These are phyloP conservation scores for Aspergillus ustus DNA, from an alignment of 2,329 filamentous ascomycete genomes.

Conservation along the genomic window DNA sequence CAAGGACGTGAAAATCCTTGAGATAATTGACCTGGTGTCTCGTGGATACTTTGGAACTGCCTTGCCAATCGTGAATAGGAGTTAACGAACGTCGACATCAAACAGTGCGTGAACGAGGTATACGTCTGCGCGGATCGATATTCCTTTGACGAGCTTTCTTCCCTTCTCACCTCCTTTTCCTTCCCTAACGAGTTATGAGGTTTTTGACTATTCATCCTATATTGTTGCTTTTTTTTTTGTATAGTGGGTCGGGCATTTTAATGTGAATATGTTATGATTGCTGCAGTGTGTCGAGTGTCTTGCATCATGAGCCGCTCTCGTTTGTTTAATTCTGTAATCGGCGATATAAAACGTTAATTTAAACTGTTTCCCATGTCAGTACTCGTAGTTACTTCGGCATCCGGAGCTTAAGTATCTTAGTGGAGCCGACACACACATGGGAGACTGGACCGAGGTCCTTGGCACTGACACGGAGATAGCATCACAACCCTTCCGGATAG, in stretches of 20 bases:
- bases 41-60: constrained; percentile 1
- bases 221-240: not conserved
- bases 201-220: not conserved
- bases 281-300: not conserved
- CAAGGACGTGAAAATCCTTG: not conserved
- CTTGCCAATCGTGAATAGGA: constrained; percentile 12
- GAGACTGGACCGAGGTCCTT: not conserved
- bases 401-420: not conserved
- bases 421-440: not conserved
- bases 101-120: constrained; percentile 7
- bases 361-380: not conserved
- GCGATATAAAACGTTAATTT: not conserved
- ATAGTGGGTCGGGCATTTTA: not conserved
- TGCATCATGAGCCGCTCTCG: not conserved
- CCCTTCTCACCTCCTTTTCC: not conserved
- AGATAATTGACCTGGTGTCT: not conserved
- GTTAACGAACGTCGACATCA: constrained; percentile 3
- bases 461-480: not conserved
- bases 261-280: not conserved
- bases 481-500: not conserved
- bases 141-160: not conserved
- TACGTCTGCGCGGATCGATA: not conserved
- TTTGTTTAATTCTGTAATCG: not conserved
- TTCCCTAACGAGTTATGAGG: constrained; percentile 9
- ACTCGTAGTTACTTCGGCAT: not conserved